Evolutionary conservation across 2,329 filamentous ascomycete species (phyloP).

Genomic region (Cadophora sp.): DNA sequence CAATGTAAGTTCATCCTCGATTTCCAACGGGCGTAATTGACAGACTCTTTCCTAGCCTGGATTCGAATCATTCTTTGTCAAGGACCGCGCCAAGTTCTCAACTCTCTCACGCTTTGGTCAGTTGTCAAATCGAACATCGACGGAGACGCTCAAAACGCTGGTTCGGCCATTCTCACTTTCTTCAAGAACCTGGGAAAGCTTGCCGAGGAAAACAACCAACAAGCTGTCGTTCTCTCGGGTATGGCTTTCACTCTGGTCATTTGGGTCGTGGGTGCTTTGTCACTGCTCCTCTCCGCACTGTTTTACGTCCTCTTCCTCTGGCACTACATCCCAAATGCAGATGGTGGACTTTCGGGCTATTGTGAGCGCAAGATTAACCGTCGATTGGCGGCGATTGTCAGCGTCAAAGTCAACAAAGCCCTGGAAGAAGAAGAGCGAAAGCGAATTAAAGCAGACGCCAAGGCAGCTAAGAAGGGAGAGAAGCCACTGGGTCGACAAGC

Average conservation of each 20-base stretch:
- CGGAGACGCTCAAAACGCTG: constrained; percentile 62
- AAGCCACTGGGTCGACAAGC: constrained; percentile 60
- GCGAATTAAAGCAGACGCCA: constrained; percentile 55
- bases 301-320: constrained; percentile 91
- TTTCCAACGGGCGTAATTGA: constrained; percentile 16
- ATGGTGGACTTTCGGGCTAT: constrained; percentile 83
- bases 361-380: constrained; percentile 92
- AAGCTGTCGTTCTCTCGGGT: constrained; percentile 82
- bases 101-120: constrained; percentile 85
- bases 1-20: constrained; percentile 56
- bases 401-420: constrained; percentile 86
- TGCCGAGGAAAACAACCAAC: constrained; percentile 74
- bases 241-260: constrained; percentile 93
- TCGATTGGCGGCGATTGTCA: constrained; percentile 83
- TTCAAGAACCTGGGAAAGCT: constrained; percentile 82
- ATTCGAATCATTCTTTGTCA: constrained; percentile 89
- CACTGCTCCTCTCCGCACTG: constrained; percentile 74
- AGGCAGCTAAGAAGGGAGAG: constrained; percentile 61
- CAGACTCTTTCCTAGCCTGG: constrained; percentile 68
- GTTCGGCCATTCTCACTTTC: constrained; percentile 73
- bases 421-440: constrained; percentile 77
- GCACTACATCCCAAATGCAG: constrained; percentile 84
- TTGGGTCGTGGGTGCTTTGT: constrained; percentile 83
- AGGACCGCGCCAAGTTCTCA: constrained; percentile 89
- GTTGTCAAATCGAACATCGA: constrained; percentile 79